These are phyloP conservation scores for Isatis lusitanica DNA, from an alignment of 441 rosid species.

Conservation along the genomic window DNA sequence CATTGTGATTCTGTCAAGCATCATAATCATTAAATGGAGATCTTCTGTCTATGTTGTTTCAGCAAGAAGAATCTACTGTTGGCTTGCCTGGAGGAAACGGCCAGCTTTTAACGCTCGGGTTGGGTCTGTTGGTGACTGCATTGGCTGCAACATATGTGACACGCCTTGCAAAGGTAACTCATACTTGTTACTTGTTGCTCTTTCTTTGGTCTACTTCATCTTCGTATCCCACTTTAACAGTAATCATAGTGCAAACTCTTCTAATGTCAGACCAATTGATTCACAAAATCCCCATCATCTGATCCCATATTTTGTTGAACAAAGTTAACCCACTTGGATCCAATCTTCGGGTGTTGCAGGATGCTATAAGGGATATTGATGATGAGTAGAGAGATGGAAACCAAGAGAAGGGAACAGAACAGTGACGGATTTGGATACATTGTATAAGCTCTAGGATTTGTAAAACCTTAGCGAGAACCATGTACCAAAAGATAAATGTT, in stretches of 20 bases:
- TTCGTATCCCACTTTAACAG: not conserved
- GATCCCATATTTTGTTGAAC: not conserved
- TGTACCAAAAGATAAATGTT: slow-evolving; percentile 13
- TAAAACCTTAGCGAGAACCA: not conserved
- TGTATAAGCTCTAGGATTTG: slow-evolving; percentile 21
- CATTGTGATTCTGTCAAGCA: slow-evolving; percentile 1
- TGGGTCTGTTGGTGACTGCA: slow-evolving; percentile 80
- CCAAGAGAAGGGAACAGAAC: not conserved
- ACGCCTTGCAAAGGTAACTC: slow-evolving; percentile 79
- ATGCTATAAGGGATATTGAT: slow-evolving; percentile 72
- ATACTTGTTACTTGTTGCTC: not conserved
- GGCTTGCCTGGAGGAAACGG: slow-evolving; percentile 79
- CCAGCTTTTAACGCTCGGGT: slow-evolving; percentile 73
- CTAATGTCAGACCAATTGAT: not conserved
- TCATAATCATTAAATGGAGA: not conserved
- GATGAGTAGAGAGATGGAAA: slow-evolving; percentile 50
- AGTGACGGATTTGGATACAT: not conserved
- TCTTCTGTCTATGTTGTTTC: slow-evolving; percentile 32
- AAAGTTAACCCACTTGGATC: not conserved
- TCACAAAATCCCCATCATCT: not conserved
- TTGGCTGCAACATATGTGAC: slow-evolving; percentile 87
- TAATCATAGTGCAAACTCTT: not conserved
- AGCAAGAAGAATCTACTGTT: slow-evolving; percentile 89
- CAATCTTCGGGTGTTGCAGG: slow-evolving; percentile 49
- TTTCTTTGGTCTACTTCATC: not conserved